These are phyloP conservation scores for Daldinia childiae DNA, from an alignment of 495 filamentous ascomycete genomes.

Conservation along the genomic window DNA sequence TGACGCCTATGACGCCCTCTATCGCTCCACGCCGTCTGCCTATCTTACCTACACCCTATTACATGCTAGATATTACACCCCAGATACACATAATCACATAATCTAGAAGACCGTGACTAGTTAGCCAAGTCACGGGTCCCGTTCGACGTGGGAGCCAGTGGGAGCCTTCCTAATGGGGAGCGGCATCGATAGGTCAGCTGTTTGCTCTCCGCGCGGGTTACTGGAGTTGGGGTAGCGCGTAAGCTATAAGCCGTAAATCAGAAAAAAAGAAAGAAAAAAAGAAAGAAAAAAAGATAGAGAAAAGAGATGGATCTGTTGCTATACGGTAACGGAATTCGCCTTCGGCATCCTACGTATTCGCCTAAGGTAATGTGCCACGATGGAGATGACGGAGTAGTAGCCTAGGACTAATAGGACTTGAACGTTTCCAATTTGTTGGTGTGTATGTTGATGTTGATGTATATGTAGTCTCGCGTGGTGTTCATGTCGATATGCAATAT, in stretches of 20 bases:
- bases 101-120: constrained; percentile 23
- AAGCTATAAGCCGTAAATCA: background rate
- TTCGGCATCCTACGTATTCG: constrained; percentile 20
- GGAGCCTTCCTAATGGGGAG: constrained; percentile 38
- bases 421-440: too few relatives aligned
- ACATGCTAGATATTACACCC: background rate
- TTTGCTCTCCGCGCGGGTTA: constrained; percentile 29
- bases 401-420: background rate
- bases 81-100: background rate
- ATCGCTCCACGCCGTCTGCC: too few relatives aligned
- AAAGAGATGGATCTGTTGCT: constrained; percentile 25
- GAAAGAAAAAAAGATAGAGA: background rate
- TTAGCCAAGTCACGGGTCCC: constrained; percentile 32
- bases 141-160: constrained; percentile 19
- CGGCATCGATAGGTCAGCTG: constrained; percentile 38
- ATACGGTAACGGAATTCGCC: constrained; percentile 18
- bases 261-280: background rate
- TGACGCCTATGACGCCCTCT: too few relatives aligned
- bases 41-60: too few relatives aligned
- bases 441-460: too few relatives aligned
- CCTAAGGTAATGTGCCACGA: background rate
- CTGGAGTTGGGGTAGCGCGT: constrained; percentile 38
- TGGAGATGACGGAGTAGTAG: constrained; percentile 6
- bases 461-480: too few relatives aligned
- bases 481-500: too few relatives aligned